Evolutionary conservation across 1,139 yeast species (phyloP), one percentile per base, ranked within the genome.

Genomic region (Suhomyces terraborum): DNA sequence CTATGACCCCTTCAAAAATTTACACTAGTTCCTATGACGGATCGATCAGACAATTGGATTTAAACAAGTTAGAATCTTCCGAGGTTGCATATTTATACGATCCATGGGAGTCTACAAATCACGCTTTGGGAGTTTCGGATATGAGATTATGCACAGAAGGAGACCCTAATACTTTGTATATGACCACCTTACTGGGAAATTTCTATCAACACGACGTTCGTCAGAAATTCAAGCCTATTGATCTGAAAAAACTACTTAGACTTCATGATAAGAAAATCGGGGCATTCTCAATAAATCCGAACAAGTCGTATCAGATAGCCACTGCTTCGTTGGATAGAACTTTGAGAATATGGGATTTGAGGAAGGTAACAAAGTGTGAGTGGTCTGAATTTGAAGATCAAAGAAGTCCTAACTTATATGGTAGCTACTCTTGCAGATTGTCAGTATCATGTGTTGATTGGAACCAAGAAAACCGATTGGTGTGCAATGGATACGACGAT

Each of bases 401-500:
- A 35, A 36, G 38, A 0, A 69, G 83, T 3, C 82, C 84, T 0
- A 80, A 78, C 48, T 55, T 70, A 28, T 73, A 77, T 45, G 93
- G 93, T 0, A 69, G 79, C 9, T 91, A 82, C 56, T 62, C 73
- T 16, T 85, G 95, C 4, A 67, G 95, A 43, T 68, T 91, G 26
- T 87, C 96, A 40, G 80, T 91, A 0, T 88, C 96, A 21, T 77
- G 84, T 27, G 91, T 91, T 0, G 95, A 88, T 44, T 93, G 96
- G 93, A 89, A 88, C 50, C 57, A 66, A 2, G 73, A 77, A 5
- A 89, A 89, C 44, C 80, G 82, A 44, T 69, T 93, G 42, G 96
- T 91, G 0, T 86, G 95, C 59, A 91, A 93, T 58, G 96, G 98
- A 0, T 93, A 93, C 55, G 98, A 88, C 58, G 95, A 93, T 57